These are phyloP conservation scores for Exophiala oligosperma DNA, from an alignment of 2,329 filamentous ascomycete species.

Conservation along the genomic window DNA sequence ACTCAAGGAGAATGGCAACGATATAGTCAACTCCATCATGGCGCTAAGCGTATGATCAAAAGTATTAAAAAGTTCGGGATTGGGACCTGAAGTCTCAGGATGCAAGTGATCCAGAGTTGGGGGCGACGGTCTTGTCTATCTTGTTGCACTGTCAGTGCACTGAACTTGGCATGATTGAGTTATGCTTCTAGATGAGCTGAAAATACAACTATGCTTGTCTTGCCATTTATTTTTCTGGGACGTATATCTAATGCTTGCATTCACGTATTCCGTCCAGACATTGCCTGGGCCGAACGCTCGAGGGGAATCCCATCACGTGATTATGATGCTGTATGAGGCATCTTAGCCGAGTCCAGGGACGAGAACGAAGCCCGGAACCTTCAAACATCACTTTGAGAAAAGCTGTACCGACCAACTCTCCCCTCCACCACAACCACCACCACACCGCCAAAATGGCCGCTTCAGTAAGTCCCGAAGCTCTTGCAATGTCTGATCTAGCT, in stretches of 20 bases:
- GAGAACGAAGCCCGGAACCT: slow-evolving; percentile 5
- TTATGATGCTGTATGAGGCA: background rate
- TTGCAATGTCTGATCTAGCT: slow-evolving; percentile 48
- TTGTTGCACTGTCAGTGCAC: background rate
- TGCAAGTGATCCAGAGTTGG: too few species aligned
- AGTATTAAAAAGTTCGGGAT: slow-evolving; percentile 13
- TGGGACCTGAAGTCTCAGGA: too few species aligned
- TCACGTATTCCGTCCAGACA: too few species aligned
- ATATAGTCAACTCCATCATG: slow-evolving; percentile 99
- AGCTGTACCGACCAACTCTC: slow-evolving; percentile 14
- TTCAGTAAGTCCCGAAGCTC: slow-evolving; percentile 27
- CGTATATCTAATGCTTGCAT: background rate
- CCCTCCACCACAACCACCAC: slow-evolving; percentile 17
- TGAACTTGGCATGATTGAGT: slow-evolving; percentile 2
- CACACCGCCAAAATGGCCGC: slow-evolving; percentile 45
- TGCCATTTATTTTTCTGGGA: background rate
- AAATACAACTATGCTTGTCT: slow-evolving; percentile 5
- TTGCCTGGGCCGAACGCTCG: too few species aligned
- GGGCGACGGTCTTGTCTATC: background rate
- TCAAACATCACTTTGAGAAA: slow-evolving; percentile 1
- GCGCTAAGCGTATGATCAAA: slow-evolving; percentile 72
- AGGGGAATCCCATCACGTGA: slow-evolving; percentile 12
- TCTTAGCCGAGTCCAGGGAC: slow-evolving; percentile 15
- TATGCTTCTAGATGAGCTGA: slow-evolving; percentile 13
- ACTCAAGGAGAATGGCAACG: slow-evolving; percentile 94